phyloP scores from a whole-genome alignment of 176 grass and related monocot species.

The Themeda triandra region DNA sequence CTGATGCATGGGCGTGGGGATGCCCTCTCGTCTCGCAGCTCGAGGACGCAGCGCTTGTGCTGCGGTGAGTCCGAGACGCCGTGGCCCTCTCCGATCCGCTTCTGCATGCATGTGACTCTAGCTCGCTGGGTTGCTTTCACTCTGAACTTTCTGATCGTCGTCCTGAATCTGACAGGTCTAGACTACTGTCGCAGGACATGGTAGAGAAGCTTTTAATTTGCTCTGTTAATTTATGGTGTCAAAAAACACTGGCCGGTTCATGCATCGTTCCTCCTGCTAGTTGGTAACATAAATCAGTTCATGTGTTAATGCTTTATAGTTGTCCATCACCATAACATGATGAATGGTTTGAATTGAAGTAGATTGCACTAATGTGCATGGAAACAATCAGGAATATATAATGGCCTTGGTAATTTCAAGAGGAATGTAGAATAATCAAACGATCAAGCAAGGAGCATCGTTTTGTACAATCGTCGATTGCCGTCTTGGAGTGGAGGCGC shows the following conservation, averaged over 20 bases:
- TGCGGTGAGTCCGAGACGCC: constrained; percentile 13
- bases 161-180: not conserved
- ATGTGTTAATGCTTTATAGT: too few species aligned
- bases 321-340: not conserved
- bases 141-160: constrained; percentile 12
- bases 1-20: not conserved
- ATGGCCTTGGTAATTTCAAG: not conserved
- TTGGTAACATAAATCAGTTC: not conserved
- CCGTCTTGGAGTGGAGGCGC: too few species aligned
- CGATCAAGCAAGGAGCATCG: too few species aligned
- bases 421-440: not conserved
- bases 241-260: not conserved
- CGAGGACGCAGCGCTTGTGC: constrained; percentile 15
- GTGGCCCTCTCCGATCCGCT: not conserved
- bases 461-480: too few species aligned
- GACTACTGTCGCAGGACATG: not conserved
- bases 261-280: not conserved
- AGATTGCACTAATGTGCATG: not conserved
- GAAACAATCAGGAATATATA: not conserved
- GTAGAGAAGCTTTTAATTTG: not conserved
- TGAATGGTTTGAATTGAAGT: not conserved
- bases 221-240: not conserved
- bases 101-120: constrained; percentile 27
- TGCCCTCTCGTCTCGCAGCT: constrained; percentile 1
- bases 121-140: not conserved